Conservation (phyloP, 2,329 filamentous ascomycete species). For the Penicillium frequentans region DNA sequence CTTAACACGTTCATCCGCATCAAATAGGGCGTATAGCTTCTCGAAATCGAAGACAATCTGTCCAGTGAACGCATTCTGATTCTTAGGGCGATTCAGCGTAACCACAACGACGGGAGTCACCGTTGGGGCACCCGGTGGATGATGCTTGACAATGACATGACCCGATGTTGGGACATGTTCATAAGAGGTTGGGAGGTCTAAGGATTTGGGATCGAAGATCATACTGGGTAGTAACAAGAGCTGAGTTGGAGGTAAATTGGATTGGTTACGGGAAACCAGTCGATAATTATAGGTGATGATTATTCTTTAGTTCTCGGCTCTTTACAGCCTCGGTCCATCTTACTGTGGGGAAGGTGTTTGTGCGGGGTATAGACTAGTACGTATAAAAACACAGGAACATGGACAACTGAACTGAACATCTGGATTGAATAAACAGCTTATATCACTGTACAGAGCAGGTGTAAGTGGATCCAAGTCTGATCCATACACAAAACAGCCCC, state of each 20-base stretch:
- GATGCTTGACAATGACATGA: slow-evolving; percentile 40
- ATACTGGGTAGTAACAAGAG: slow-evolving; percentile 3
- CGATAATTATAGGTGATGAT: neutral
- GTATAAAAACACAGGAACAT: too few relatives aligned
- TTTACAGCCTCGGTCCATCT: neutral
- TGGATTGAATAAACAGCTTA: neutral
- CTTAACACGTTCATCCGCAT: slow-evolving; percentile 56
- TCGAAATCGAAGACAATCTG: slow-evolving; percentile 51
- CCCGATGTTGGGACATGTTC: slow-evolving; percentile 21
- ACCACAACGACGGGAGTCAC: slow-evolving; percentile 51
- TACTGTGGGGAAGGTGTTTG: neutral
- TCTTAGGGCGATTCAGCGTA: slow-evolving; percentile 55
- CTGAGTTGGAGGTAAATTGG: neutral
- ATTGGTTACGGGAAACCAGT: neutral
- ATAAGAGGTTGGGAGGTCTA: slow-evolving; percentile 23
- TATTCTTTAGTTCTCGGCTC: neutral
- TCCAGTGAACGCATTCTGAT: slow-evolving; percentile 60
- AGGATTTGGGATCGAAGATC: slow-evolving; percentile 18
- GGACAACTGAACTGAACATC: too few relatives aligned
- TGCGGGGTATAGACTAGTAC: neutral
- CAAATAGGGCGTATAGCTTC: slow-evolving; percentile 38
- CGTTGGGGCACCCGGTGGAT: slow-evolving; percentile 48
- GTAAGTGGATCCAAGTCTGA: too few relatives aligned
- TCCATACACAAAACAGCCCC: too few relatives aligned
- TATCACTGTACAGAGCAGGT: too few relatives aligned